phyloP scores from a whole-genome alignment of 345 rosid genomes.

The Acer negundo region DNA sequence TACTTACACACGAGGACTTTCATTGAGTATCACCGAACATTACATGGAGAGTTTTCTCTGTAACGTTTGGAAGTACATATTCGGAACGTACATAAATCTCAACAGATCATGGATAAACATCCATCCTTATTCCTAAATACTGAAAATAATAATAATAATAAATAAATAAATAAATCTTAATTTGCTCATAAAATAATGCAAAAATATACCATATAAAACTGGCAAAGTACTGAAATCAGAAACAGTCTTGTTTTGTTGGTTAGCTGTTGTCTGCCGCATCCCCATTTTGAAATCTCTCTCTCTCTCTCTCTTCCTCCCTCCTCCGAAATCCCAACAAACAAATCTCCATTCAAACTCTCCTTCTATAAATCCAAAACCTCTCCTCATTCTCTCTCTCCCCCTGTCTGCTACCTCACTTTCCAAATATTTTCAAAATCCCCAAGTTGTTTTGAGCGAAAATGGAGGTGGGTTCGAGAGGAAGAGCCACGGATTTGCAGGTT shows the following conservation, averaged over 20 bases:
- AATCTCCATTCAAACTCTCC: constrained; percentile 6
- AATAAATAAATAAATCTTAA: background rate
- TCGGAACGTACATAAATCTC: too few species aligned
- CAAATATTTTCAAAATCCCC: background rate
- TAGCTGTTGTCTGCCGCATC: constrained; percentile 68
- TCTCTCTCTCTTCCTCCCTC: background rate
- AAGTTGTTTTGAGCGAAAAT: background rate
- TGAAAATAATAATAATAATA: too few species aligned
- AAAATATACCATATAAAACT: constrained; percentile 12
- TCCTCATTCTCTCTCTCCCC: constrained; percentile 2
- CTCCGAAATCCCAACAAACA: background rate
- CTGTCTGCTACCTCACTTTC: constrained; percentile 1
- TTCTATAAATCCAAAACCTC: constrained; percentile 15
- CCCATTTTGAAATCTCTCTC: constrained; percentile 39
- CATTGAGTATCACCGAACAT: too few species aligned
- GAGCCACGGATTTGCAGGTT: constrained; percentile 29
- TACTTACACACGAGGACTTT: too few species aligned
- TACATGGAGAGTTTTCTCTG: too few species aligned
- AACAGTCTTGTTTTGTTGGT: constrained; percentile 38
- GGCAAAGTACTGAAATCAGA: constrained; percentile 30
- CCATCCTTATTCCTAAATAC: too few species aligned
- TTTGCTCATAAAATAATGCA: background rate
- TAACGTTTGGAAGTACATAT: too few species aligned
- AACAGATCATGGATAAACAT: too few species aligned
- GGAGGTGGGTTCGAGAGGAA: constrained; percentile 52